Base-by-base conservation (phyloP, 139 green algal genomes). In the Chlorella sp. region DNA sequence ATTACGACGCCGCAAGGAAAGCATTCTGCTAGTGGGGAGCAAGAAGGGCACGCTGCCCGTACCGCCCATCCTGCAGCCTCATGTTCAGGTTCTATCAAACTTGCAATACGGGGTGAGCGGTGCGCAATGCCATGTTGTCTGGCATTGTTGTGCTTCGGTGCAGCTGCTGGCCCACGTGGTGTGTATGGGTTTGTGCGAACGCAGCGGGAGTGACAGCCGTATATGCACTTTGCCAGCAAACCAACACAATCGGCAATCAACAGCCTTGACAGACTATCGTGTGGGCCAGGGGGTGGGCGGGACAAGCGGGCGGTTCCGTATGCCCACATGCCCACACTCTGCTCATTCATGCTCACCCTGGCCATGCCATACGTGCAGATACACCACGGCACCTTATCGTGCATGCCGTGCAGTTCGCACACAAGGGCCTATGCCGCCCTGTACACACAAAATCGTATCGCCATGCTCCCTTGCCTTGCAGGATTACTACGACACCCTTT, bases 401-500 rank as follows among this genome's bases (percentile, higher is more conserved):
- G 64, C 64, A 28, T n/a, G 76, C 76, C 53, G 36, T 22, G 76
- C 76, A 57, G 24, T 21, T 34, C n/a, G 19, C 36, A 82, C 76
- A 39, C 76, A 48, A 82, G 18, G 5, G 76, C 21, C 76, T 26
- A 36, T 28, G 53, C 76, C 53, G n/a, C 36, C 2, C 39, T 24
- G 24, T n/a, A 71, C 22, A 32, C 64, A 71, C 11, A 16, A 14
- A 9, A 30, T 9, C 64, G 19, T 9, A 9, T 26, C 11, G 22
- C 21, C 64, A 16, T 71, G 64, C 64, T 11, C 64, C 64, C 32
- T 3, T 77, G 69, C 21, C 37, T 34, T 36, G 82, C 83, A 87
- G 83, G 61, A 87, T 14, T 87, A 87, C n/a, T 87, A 87, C 37
- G 61, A 40, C 12, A 69, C 60, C 0, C 61, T 87, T 24, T 75